Evolutionary conservation across 441 rosid genomes (phyloP), one percentile per base, ranked within the genome.

Genomic region (Populus hybrid): DNA sequence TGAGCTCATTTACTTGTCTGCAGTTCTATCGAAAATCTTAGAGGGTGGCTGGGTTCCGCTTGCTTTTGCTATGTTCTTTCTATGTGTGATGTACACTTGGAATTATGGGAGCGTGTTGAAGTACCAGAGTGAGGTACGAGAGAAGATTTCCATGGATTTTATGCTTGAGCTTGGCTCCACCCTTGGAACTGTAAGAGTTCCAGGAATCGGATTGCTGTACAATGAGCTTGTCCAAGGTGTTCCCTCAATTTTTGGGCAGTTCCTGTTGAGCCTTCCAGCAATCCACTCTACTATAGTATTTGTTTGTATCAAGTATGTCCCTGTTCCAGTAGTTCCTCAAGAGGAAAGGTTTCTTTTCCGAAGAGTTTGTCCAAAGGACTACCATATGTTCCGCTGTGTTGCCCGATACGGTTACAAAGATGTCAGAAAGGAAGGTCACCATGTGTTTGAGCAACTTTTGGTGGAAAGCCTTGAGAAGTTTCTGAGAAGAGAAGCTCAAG

Each of bases 31-130:
- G 2, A 95, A 94, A 83, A 78, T 95, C 73, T 36, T 26, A 67
- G 89, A 95, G 40, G 99, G 99, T 3, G 98, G 97, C 73, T 95
- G 99, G 99, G 91, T 95, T 73, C 99, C 99, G 0, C 90, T 95
- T 0, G 99, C 75, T 71, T 95, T 94, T 53, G 93, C 99, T 67
- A 66, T 83, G 23, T 83, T 77, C 86, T 95, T 94, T 84, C 93
- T 95, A 59, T 85, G 85, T 0, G 78, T 91, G 66, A 95, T 94
- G 99, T 95, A 94, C 89, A 79, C 86, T 57, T 95, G 98, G 99
- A 95, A 95, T 78, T 94, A 95, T 38, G 99, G 99, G 64, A 95
- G 97, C 53, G 97, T 95, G 50, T 81, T 94, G 82, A 95, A 95
- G 86, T 95, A 94, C 92, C 90, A 77, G 73, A 92, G 95, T 81